Conservation (phyloP, 176 grass and related monocot genomes). For the Eragrostis curvula region DNA sequence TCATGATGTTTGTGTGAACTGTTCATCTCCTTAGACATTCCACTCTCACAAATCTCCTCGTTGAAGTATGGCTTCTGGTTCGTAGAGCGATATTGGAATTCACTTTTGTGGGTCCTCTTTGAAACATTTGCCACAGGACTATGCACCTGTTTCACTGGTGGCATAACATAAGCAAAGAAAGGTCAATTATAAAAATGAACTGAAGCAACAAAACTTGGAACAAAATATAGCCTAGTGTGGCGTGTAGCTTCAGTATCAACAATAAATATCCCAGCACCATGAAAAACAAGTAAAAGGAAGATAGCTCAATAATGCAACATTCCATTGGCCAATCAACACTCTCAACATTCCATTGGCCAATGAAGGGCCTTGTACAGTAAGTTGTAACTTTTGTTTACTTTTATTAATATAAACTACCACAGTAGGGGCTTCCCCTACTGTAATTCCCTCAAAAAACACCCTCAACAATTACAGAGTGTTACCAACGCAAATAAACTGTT, state of each 20-base stretch:
- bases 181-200: constrained; percentile 3
- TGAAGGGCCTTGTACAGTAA: too few relatives aligned
- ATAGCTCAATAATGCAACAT: too few relatives aligned
- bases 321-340: too few relatives aligned
- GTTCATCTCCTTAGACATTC: constrained; percentile 30
- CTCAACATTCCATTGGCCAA: too few relatives aligned
- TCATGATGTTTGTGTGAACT: constrained; percentile 39
- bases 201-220: too few relatives aligned
- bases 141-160: constrained; percentile 26
- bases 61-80: constrained; percentile 24
- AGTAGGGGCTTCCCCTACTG: too few relatives aligned
- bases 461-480: neutral
- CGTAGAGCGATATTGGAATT: constrained; percentile 4
- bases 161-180: constrained; percentile 22
- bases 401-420: neutral
- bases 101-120: constrained; percentile 9
- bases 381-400: too few relatives aligned
- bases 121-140: neutral
- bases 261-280: too few relatives aligned
- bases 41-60: constrained; percentile 64
- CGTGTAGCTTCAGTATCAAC: constrained; percentile 6
- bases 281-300: too few relatives aligned
- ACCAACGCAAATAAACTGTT: neutral
- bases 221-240: too few relatives aligned
- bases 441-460: too few relatives aligned